These are phyloP conservation scores for Linum usitatissimum DNA, from an alignment of 345 rosid species.

Conservation along the genomic window DNA sequence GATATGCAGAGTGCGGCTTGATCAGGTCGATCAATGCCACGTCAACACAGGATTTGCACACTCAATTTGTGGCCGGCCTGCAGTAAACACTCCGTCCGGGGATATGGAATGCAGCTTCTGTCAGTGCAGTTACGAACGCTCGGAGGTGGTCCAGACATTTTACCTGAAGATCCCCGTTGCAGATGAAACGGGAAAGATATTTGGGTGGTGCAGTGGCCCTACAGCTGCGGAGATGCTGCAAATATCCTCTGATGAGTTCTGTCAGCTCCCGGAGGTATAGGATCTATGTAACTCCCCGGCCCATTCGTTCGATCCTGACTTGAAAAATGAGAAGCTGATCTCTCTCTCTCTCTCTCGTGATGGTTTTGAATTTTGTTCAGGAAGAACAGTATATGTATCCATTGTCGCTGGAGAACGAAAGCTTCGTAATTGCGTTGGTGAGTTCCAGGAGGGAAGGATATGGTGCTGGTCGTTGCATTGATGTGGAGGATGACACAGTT, in stretches of 20 bases:
- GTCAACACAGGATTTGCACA: slow-evolving; percentile 52
- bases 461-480: slow-evolving; percentile 12
- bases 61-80: slow-evolving; percentile 54
- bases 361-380: slow-evolving; percentile 25
- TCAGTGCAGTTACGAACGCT: slow-evolving; percentile 18
- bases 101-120: slow-evolving; percentile 59
- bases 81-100: slow-evolving; percentile 32
- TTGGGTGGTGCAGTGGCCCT: slow-evolving; percentile 74
- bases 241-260: slow-evolving; percentile 79
- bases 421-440: slow-evolving; percentile 62
- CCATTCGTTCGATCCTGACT: not conserved
- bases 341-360: not conserved
- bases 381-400: slow-evolving; percentile 85
- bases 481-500: slow-evolving; percentile 18
- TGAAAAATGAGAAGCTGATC: not conserved
- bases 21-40: slow-evolving; percentile 53
- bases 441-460: slow-evolving; percentile 28
- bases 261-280: slow-evolving; percentile 68
- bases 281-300: not conserved
- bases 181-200: slow-evolving; percentile 43
- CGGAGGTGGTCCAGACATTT: slow-evolving; percentile 51
- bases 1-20: slow-evolving; percentile 69
- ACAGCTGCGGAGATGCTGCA: slow-evolving; percentile 82
- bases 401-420: slow-evolving; percentile 60
- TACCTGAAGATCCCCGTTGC: slow-evolving; percentile 59